Percentiles rank a stretch among this genome's conserved stretches.
Conservation (phyloP, 2,329 filamentous ascomycete species). For the Aphanoascus verrucosus region DNA sequence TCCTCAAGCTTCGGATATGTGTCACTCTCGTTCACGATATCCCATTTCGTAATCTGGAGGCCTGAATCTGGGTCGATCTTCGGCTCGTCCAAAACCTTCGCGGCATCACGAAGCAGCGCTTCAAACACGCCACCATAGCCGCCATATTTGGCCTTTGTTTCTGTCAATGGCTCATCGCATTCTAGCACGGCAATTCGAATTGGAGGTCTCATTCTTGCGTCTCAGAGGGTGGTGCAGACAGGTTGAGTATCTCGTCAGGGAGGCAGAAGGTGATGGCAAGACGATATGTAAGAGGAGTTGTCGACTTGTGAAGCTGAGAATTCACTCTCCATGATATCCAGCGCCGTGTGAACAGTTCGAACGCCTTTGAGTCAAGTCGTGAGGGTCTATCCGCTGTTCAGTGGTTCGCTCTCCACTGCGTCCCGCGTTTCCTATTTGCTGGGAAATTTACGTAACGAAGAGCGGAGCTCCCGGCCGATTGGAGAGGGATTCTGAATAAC, state of each 20-base stretch:
- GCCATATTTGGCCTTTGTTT: slow-evolving; percentile 54
- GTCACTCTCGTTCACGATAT: slow-evolving; percentile 56
- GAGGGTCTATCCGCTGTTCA: neutral
- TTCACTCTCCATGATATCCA: neutral
- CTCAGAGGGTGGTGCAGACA: neutral
- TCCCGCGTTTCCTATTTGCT: neutral
- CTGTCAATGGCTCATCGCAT: slow-evolving; percentile 64
- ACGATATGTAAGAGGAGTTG: neutral
- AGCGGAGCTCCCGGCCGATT: neutral
- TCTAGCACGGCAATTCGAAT: slow-evolving; percentile 79
- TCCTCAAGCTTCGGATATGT: slow-evolving; percentile 62
- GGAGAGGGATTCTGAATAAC: neutral
- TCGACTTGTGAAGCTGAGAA: neutral
- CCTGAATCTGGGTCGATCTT: slow-evolving; percentile 28
- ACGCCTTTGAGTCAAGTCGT: neutral
- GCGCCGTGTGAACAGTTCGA: neutral
- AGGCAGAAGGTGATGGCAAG: neutral
- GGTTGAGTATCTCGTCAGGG: neutral
- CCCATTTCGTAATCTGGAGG: slow-evolving; percentile 54
- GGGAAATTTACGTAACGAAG: neutral
- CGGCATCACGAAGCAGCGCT: slow-evolving; percentile 47
- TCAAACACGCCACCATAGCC: slow-evolving; percentile 63
- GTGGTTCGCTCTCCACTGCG: neutral
- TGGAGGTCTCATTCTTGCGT: slow-evolving; percentile 32
- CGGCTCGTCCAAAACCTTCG: slow-evolving; percentile 34